phyloP scores from a whole-genome alignment of 108 stramenopile genomes.

The Stephanodiscus triporus region DNA sequence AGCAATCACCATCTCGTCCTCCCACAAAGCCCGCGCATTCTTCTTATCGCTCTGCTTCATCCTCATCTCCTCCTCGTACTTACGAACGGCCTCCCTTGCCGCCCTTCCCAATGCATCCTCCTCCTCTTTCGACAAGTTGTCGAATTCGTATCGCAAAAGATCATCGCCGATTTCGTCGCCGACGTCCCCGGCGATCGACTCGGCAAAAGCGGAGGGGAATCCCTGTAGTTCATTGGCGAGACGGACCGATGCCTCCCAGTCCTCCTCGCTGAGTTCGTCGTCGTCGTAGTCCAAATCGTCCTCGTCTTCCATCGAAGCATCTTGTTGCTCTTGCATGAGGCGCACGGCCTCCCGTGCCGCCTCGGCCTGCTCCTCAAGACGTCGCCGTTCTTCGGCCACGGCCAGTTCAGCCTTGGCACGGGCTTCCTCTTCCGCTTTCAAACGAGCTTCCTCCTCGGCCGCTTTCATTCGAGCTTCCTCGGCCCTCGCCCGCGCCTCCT shows the following conservation, averaged over 20 bases:
- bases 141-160: constrained; percentile 34
- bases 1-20: constrained; percentile 6
- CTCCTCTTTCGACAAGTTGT: constrained; percentile 40
- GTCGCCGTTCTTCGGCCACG: constrained; percentile 6
- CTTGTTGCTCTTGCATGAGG: constrained; percentile 29
- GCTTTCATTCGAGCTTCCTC: constrained; percentile 13
- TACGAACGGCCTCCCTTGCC: constrained; percentile 51
- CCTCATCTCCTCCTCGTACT: constrained; percentile 50
- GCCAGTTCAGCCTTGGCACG: neutral
- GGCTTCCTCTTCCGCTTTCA: neutral
- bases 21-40: constrained; percentile 10
- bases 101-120: constrained; percentile 47
- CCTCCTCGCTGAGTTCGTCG: constrained; percentile 33
- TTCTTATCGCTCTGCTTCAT: constrained; percentile 18
- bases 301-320: constrained; percentile 26
- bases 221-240: constrained; percentile 47
- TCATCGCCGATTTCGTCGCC: constrained; percentile 23
- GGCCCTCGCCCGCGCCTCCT: constrained; percentile 20
- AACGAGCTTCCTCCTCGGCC: constrained; percentile 28
- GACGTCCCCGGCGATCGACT: neutral
- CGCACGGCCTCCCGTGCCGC: constrained; percentile 33
- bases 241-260: constrained; percentile 45
- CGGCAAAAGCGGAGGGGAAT: neutral
- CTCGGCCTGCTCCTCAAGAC: constrained; percentile 12
- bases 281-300: constrained; percentile 39